These are phyloP conservation scores for Hericium rajendrae DNA, from an alignment of 768 basidiomycete species.

Conservation along the genomic window DNA sequence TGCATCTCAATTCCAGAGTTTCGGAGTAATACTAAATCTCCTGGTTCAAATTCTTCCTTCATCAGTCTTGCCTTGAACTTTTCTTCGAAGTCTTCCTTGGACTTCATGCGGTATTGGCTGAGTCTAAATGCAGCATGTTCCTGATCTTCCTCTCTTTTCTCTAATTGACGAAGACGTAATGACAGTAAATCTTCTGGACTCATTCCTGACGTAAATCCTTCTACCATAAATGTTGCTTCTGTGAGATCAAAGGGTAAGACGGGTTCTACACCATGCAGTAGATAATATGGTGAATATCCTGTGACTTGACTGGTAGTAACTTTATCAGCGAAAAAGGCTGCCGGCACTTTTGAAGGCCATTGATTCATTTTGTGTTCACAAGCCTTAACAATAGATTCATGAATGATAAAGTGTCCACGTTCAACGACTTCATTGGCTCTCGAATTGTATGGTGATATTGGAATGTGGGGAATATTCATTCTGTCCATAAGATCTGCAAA, in stretches of 20 bases:
- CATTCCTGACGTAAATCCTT: neutral
- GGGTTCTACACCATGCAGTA: neutral
- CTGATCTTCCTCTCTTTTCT: neutral
- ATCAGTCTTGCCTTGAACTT: neutral
- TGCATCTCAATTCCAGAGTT: neutral
- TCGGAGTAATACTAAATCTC: neutral
- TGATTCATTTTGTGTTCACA: neutral
- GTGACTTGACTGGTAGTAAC: neutral
- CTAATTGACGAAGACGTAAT: neutral
- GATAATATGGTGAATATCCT: neutral
- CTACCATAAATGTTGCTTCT: neutral
- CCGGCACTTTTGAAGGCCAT: neutral
- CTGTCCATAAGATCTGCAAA: neutral
- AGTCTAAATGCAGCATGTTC: neutral
- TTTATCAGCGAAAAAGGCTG: neutral
- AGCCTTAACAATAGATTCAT: neutral
- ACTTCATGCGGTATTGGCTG: neutral
- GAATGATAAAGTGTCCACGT: neutral
- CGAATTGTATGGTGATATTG: neutral
- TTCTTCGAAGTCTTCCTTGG: neutral
- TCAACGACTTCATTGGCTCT: neutral
- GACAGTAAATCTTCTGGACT: neutral
- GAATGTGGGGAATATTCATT: neutral
- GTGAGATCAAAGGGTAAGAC: neutral
- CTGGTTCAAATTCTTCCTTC: neutral